phyloP scores from a whole-genome alignment of 2,329 filamentous ascomycete genomes.

The Arthrobotrys entomopaga region DNA sequence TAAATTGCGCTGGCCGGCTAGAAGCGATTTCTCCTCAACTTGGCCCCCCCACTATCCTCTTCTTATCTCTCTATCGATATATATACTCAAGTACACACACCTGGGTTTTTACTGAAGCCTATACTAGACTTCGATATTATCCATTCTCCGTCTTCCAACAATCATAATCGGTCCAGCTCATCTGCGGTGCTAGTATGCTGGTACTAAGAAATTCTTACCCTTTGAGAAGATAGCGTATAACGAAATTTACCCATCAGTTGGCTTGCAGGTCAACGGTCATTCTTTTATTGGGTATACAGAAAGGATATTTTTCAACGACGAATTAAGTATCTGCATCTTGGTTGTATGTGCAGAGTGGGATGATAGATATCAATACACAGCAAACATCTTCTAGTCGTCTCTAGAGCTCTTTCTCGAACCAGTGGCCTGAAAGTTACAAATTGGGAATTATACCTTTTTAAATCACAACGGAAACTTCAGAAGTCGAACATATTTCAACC shows the following conservation, averaged over 20 bases:
- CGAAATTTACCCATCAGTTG: constrained; percentile 46
- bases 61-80: too few species aligned
- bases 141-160: neutral
- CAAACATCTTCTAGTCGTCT: too few species aligned
- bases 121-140: neutral
- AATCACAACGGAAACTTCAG: too few species aligned
- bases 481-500: too few species aligned
- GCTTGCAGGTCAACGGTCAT: constrained; percentile 33
- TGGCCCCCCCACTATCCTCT: too few species aligned
- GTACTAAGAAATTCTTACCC: neutral
- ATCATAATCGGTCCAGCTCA: constrained; percentile 1
- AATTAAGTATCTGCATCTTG: neutral
- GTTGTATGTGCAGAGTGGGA: neutral
- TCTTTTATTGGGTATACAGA: constrained; percentile 39
- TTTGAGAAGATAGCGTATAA: neutral
- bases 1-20: constrained; percentile 3
- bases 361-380: neutral
- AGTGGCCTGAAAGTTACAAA: too few species aligned
- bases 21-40: too few species aligned
- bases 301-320: neutral
- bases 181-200: constrained; percentile 37
- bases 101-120: too few species aligned
- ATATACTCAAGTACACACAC: too few species aligned
- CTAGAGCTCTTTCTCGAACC: too few species aligned
- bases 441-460: too few species aligned